phyloP scores from a whole-genome alignment of 306 rosid species.

The Inga laurina region DNA sequence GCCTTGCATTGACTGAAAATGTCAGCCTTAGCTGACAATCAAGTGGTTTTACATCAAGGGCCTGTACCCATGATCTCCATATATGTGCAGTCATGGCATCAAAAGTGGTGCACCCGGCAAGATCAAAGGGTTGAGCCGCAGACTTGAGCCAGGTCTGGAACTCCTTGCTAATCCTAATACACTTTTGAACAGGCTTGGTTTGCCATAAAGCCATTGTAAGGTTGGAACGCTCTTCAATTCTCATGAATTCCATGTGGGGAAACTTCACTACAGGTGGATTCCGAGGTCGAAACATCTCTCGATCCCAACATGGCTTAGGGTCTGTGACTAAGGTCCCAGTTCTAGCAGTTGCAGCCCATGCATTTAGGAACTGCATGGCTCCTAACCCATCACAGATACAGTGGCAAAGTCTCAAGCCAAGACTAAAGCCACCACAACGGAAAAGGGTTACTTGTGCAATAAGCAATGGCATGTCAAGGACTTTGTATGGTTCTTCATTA shows the following conservation, averaged over 20 bases:
- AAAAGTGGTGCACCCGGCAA: slow-evolving; percentile 59
- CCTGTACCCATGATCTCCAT: slow-evolving; percentile 93
- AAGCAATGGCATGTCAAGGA: slow-evolving; percentile 87
- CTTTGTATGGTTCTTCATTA: slow-evolving; percentile 75
- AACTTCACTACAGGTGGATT: slow-evolving; percentile 63
- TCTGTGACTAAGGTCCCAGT: slow-evolving; percentile 45
- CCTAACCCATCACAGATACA: slow-evolving; percentile 94
- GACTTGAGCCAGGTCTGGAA: slow-evolving; percentile 63
- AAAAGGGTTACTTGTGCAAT: slow-evolving; percentile 82
- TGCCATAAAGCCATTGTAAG: slow-evolving; percentile 63
- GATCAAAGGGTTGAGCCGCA: slow-evolving; percentile 49
- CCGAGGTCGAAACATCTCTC: slow-evolving; percentile 67
- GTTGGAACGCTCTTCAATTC: slow-evolving; percentile 74
- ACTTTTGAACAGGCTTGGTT: slow-evolving; percentile 69
- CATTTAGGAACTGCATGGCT: slow-evolving; percentile 81
- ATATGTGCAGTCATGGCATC: slow-evolving; percentile 90
- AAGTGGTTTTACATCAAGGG: slow-evolving; percentile 73
- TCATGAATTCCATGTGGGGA: slow-evolving; percentile 84
- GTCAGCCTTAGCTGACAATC: slow-evolving; percentile 71
- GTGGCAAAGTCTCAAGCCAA: slow-evolving; percentile 94
- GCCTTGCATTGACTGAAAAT: slow-evolving; percentile 76
- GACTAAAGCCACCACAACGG: slow-evolving; percentile 82
- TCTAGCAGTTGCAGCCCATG: slow-evolving; percentile 86
- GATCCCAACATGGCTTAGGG: slow-evolving; percentile 76
- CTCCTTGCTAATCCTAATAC: slow-evolving; percentile 66